These are phyloP conservation scores for Omphalea diandra DNA, from an alignment of 441 rosid genomes.

Conservation along the genomic window DNA sequence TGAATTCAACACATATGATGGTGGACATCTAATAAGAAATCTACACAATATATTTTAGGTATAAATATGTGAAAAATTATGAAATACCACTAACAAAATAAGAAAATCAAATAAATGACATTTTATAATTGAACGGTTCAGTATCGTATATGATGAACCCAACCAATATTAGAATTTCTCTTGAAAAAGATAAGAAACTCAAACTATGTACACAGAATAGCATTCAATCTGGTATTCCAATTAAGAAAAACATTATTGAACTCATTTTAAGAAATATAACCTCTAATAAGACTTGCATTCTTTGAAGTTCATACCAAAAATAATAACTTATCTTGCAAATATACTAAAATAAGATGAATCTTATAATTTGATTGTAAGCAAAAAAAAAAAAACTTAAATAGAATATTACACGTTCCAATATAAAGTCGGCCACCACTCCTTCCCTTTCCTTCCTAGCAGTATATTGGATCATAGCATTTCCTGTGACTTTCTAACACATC, in stretches of 20 bases:
- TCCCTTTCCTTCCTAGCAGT: background rate
- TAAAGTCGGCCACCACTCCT: background rate
- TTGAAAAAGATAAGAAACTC: background rate
- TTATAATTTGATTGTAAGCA: background rate
- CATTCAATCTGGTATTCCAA: background rate
- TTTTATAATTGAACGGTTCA: too few species aligned
- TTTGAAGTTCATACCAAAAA: background rate
- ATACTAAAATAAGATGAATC: background rate
- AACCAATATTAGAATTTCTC: too few species aligned
- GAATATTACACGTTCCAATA: conserved; percentile 17
- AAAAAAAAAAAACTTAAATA: background rate
- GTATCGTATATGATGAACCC: too few species aligned
- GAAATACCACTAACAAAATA: too few species aligned
- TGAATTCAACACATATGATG: too few species aligned
- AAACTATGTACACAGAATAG: background rate
- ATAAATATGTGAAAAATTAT: too few species aligned
- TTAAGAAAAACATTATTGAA: background rate
- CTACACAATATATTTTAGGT: too few species aligned
- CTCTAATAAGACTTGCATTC: background rate
- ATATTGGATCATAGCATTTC: conserved; percentile 45
- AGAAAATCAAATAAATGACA: too few species aligned
- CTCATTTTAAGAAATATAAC: conserved; percentile 11
- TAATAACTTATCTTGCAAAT: background rate
- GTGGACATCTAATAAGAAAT: too few species aligned
- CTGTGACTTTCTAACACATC: conserved; percentile 57